Base-by-base conservation (phyloP, 2,329 filamentous ascomycete species). In the Beauveria australis region DNA sequence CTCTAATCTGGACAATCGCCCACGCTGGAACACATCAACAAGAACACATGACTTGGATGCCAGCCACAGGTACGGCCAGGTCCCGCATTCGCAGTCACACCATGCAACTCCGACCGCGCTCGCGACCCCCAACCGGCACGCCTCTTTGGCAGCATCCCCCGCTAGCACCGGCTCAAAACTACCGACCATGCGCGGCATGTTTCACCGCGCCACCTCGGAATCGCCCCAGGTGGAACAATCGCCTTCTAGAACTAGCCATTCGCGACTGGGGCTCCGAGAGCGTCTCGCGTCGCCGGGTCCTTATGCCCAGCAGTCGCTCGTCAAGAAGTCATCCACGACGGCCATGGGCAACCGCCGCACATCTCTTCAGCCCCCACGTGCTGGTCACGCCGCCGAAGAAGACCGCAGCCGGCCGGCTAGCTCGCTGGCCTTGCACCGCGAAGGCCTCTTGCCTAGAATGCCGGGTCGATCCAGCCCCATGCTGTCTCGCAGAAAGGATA, bases 1-100 rank as follows among this genome's bases (percentile, higher is more conserved):
- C 44, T 75, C 78, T 2, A 77, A 77, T 12, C 65, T 79, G 40
- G 70, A 81, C 61, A 78, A 82, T 61, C 84, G 88, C 55, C 90
- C 90, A 3, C 81, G 85, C 61, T 94, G 90, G 90, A 93, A 87
- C 68, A 69, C 68, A 12, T 89, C 86, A 33, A 83, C 85, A 6
- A 91, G 88, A 67, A 81, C 83, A 5, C 75, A 75, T 7, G 81
- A 85, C 63, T 76, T 85, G n/a, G 80, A 87, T 37, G 81, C 83
- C 18, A 26, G 47, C 28, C 43, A 16, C 12, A 19, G 24, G 12
- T 56, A n/a, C 85, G 86, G 86, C 48, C 48, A 52, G 89, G 71
- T 84, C 84, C 70, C 88, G 85, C 74, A 87, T 84, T 12, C 73
- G 87, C 12, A 82, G 74, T 41, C 73, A 84, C 49, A 85, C 82